Base-by-base conservation (phyloP, 129 eudicot species). In the Ambrosia artemisiifolia region DNA sequence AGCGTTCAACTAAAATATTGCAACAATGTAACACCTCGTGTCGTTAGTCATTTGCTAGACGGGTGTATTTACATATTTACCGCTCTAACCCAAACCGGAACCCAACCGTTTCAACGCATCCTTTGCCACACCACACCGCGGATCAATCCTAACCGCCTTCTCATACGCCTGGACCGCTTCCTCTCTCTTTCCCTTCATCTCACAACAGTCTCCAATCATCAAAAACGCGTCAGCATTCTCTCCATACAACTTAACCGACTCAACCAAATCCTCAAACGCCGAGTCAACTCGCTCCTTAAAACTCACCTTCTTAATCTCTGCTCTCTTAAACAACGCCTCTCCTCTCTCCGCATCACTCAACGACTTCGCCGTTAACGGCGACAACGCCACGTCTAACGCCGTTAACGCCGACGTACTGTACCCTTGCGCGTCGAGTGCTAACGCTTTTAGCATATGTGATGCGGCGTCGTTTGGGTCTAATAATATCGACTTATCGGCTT, bases 161-260 rank as follows among this genome's bases (percentile, higher is more conserved):
- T 33, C 64, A 57, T 77, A 86, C 1, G 87, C 91, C 7, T 36
- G 47, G 6, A 44, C 54, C 0, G 91, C 87, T 35, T 83, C 85
- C 2, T 51, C 82, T 1, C 2, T 66, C 79, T 77, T 32, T 1
- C 74, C 83, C 30, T 74, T 80, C 73, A 57, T 83, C 78, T 88
- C 91, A 24, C 85, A 86, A 75, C 97, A 91, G 71, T 84, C 93
- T 0, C 96, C 97, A 77, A 91, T 56, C 81, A 86, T 67, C 11
- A 83, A 68, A 82, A 74, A 88, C 74, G 86, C 87, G 74, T 34
- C 84, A 0, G 62, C 82, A 48, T 79, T 88, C 33, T 83, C 88
- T 1, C 63, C 73, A 24, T 76, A 83, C 81, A 88, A 19, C 65
- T 68, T 83, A 20, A 88, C 87, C 72, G 88, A 87, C 34, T 88